Percentiles rank a stretch among this genome's conserved stretches.
phyloP scores from a whole-genome alignment of 768 basidiomycete species.

The Panaeolus papilionaceus region DNA sequence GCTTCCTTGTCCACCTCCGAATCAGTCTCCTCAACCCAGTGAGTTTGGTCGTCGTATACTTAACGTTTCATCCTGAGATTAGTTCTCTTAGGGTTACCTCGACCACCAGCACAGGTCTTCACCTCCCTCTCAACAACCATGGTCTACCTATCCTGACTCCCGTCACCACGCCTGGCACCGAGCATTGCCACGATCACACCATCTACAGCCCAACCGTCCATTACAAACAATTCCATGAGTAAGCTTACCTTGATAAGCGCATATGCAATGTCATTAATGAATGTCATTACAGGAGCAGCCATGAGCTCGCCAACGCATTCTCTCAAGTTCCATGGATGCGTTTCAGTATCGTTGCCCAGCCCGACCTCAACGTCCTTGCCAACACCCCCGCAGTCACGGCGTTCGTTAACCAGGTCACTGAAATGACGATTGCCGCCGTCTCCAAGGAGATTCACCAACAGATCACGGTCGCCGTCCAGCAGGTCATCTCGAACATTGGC shows the following conservation, averaged over 20 bases:
- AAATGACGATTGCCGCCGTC: constrained; percentile 16
- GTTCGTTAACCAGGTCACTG: constrained; percentile 17
- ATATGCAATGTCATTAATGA: neutral
- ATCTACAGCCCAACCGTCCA: too few species aligned
- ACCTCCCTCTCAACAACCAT: too few species aligned
- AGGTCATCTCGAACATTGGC: neutral
- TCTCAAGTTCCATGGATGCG: constrained; percentile 35
- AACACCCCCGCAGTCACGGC: constrained; percentile 17
- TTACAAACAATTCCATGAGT: neutral
- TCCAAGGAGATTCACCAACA: constrained; percentile 16
- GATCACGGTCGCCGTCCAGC: neutral
- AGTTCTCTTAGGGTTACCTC: too few species aligned
- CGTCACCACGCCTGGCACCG: too few species aligned
- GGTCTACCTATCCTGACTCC: too few species aligned
- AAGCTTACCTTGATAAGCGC: neutral
- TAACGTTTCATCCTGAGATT: too few species aligned
- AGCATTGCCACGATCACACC: too few species aligned
- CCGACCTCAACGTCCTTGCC: constrained; percentile 29
- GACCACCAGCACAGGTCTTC: too few species aligned
- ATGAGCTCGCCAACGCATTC: neutral
- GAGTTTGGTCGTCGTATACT: too few species aligned
- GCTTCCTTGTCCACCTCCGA: too few species aligned
- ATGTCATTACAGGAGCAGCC: neutral
- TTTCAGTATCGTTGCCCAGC: constrained; percentile 34
- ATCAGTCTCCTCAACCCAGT: too few species aligned